These are phyloP conservation scores for Acrodontium crateriforme DNA, from an alignment of 2,329 filamentous ascomycete species.

Conservation along the genomic window DNA sequence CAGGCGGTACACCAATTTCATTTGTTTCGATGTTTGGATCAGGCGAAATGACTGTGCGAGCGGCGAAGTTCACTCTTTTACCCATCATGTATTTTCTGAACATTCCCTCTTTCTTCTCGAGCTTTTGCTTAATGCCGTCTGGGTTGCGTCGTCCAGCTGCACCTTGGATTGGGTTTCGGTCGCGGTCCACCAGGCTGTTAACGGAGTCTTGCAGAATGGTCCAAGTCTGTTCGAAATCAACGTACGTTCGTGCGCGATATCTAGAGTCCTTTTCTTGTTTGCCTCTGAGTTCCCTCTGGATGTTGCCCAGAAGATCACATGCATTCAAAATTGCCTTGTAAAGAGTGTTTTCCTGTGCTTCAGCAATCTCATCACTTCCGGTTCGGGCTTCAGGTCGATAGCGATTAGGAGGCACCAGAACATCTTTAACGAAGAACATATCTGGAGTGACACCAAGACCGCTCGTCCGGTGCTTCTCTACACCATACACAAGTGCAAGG, in stretches of 20 bases:
- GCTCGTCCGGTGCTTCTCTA: constrained; percentile 2
- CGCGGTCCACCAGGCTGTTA: constrained; percentile 83
- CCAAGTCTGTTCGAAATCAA: constrained; percentile 68
- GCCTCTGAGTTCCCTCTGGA: constrained; percentile 53
- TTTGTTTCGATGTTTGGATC: constrained; percentile 98
- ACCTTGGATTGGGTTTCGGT: constrained; percentile 71
- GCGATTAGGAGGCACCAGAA: constrained; percentile 84
- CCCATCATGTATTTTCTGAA: constrained; percentile 99
- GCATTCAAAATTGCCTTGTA: constrained; percentile 74
- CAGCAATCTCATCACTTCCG: constrained; percentile 66
- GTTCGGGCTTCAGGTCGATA: constrained; percentile 79
- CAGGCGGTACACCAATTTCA: constrained; percentile 95
- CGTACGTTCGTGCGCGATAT: constrained; percentile 47
- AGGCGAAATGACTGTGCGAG: constrained; percentile 92
- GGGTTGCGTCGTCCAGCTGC: constrained; percentile 65
- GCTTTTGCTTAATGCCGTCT: constrained; percentile 91
- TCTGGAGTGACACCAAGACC: constrained; percentile 30
- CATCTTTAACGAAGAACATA: constrained; percentile 84
- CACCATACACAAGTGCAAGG: constrained; percentile 61
- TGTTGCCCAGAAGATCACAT: constrained; percentile 59
- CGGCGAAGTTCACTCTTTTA: constrained; percentile 97
- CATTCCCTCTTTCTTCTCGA: constrained; percentile 97
- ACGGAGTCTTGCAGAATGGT: constrained; percentile 75
- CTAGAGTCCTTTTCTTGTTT: constrained; percentile 27
- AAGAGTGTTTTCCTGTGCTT: constrained; percentile 74